These are phyloP conservation scores for Candida khao-thaluensis DNA, from an alignment of 805 yeast species.

Conservation along the genomic window DNA sequence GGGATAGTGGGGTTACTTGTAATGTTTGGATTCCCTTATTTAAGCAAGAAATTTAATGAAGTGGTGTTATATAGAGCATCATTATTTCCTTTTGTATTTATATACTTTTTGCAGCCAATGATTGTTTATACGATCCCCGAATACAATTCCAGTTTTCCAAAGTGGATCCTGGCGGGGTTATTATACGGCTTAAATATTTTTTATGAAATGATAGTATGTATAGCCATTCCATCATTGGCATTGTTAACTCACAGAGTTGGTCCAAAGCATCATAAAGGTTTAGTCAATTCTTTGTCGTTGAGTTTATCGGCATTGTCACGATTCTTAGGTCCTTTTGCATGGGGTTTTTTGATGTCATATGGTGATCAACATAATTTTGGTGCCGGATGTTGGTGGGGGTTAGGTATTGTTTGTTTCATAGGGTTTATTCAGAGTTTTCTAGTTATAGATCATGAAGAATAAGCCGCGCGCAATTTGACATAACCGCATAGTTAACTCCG, in stretches of 20 bases:
- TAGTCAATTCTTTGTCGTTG: constrained; percentile 55
- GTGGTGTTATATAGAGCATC: neutral
- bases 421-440: constrained; percentile 18
- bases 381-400: constrained; percentile 24
- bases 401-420: constrained; percentile 21
- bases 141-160: constrained; percentile 26
- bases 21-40: constrained; percentile 30
- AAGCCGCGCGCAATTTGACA: too few relatives aligned
- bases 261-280: constrained; percentile 51
- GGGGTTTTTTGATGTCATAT: constrained; percentile 46
- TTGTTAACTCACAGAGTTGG: constrained; percentile 54
- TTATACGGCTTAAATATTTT: constrained; percentile 25
- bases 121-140: constrained; percentile 40
- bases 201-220: constrained; percentile 38
- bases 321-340: constrained; percentile 52
- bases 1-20: constrained; percentile 27
- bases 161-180: constrained; percentile 17
- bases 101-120: constrained; percentile 40
- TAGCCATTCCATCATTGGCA: constrained; percentile 51
- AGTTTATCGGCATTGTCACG: constrained; percentile 54
- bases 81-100: constrained; percentile 42
- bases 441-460: constrained; percentile 12
- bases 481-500: neutral
- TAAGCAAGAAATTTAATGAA: constrained; percentile 28
- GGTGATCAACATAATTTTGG: constrained; percentile 22